Evolutionary conservation across 163 green algal genomes (phyloP), one percentile per base, ranked within the genome.

Genomic region (Chlamydomonas reinhardtii): DNA sequence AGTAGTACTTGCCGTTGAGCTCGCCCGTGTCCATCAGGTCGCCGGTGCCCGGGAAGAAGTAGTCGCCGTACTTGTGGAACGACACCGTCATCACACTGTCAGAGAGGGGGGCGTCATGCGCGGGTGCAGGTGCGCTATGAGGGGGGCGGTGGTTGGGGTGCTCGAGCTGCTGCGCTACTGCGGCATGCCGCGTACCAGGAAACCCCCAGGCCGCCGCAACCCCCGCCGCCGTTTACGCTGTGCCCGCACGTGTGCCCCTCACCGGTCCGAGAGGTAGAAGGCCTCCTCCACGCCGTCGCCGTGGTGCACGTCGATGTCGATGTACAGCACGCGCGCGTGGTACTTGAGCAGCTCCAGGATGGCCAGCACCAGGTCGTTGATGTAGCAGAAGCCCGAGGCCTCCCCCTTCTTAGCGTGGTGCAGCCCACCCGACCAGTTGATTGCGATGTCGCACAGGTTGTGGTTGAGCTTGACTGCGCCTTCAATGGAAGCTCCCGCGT

Each of bases 261-360:
- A 96, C 91, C 96, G 92, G 92, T 99, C 97, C 15, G 94, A 98
- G 14, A 95, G 90, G 91, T 99, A 98, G 89, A 99, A 99, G 20
- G 97, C 97, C 86, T 99, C 97, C 91, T 99, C 97, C 37, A 99
- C 97, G 14, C 97, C 97, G 81, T 99, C 97, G 2, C 97, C 97
- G 83, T 99, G 97, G 89, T 99, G 97, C 34, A 99, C 96, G 90
- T 99, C 97, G 39, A 99, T 99, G 94, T 99, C 97, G 6, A 99
- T 92, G 89, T 99, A 99, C 86, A 99, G 91, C 82, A 98, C 95
- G 4, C 95, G 89, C 2, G 94, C 84, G 83, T 99, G 94, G 80
- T 96, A 89, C 89, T 98, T 98, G 29, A 99, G 95, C 72, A 99
- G 94, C 93, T 99, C 97, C 74, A 99, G 88, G 48, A 99, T 98